Conservation (phyloP, 768 basidiomycete genomes). For the Trametes villosa region DNA sequence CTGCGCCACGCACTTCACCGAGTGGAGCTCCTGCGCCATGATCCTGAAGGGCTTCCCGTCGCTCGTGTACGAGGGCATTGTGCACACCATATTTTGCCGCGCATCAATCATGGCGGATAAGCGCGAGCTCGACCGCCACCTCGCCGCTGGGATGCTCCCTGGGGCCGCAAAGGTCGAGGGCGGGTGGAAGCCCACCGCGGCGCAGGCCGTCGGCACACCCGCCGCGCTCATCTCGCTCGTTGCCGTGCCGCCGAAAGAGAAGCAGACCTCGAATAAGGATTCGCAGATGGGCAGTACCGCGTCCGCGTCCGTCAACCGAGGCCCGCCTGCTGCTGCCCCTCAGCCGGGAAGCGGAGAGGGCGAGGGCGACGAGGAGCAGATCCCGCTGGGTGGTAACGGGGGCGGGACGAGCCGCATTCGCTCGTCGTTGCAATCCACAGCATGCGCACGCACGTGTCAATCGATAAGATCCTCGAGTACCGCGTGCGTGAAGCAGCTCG, state of each 20-base stretch:
- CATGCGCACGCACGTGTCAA: conserved; percentile 43
- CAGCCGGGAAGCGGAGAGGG: neutral
- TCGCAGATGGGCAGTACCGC: conserved; percentile 17
- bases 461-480: conserved; percentile 47
- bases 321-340: neutral
- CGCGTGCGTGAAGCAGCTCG: conserved; percentile 42
- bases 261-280: conserved; percentile 1
- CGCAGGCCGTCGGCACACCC: conserved; percentile 31
- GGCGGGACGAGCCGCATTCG: conserved; percentile 25
- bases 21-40: conserved; percentile 29
- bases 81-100: conserved; percentile 29
- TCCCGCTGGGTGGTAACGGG: neutral
- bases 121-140: conserved; percentile 31
- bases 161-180: too few relatives aligned
- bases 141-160: conserved; percentile 25
- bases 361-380: neutral
- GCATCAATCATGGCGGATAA: conserved; percentile 38
- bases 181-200: conserved; percentile 25
- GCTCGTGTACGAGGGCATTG: conserved; percentile 28
- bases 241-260: conserved; percentile 11
- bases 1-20: conserved; percentile 34
- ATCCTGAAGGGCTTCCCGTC: conserved; percentile 30
- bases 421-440: conserved; percentile 42
- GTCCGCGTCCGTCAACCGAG: conserved; percentile 28
- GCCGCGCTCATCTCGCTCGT: conserved; percentile 26